These are phyloP conservation scores for Coniella lustricola DNA, from an alignment of 2,329 filamentous ascomycete genomes.

Conservation along the genomic window DNA sequence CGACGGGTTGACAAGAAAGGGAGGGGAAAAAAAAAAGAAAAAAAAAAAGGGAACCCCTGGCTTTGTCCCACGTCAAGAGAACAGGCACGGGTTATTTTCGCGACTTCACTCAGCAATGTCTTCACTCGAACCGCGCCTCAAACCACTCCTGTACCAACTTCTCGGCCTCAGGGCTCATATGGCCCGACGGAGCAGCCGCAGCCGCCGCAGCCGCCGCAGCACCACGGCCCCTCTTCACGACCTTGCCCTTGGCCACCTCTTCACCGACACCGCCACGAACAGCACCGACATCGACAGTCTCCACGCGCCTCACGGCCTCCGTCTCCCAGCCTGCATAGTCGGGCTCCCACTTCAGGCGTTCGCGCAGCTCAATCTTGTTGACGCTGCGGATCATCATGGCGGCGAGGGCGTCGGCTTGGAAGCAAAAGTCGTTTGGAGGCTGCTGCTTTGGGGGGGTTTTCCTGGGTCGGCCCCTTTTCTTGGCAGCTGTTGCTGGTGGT, in stretches of 20 bases:
- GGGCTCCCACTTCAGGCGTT: conserved; percentile 35
- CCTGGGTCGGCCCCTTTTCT: conserved; percentile 17
- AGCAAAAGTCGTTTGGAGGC: conserved; percentile 40
- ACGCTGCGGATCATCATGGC: conserved; percentile 43
- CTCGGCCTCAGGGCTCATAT: conserved; percentile 1
- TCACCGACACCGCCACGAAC: conserved; percentile 13
- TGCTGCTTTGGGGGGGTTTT: too few relatives aligned
- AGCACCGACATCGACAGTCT: conserved; percentile 29
- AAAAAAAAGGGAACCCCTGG: too few relatives aligned
- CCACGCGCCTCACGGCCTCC: conserved; percentile 33
- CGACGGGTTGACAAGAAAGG: too few relatives aligned
- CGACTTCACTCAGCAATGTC: too few relatives aligned
- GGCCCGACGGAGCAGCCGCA: too few relatives aligned
- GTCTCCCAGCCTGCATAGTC: conserved; percentile 27
- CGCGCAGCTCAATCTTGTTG: conserved; percentile 36
- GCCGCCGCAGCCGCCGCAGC: too few relatives aligned
- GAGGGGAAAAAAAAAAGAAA: too few relatives aligned
- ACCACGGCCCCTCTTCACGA: too few relatives aligned
- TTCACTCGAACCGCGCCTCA: conserved; percentile 4
- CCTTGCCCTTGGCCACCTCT: too few relatives aligned
- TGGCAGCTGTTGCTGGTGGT: conserved; percentile 17
- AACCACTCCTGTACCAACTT: conserved; percentile 12
- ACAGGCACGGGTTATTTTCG: too few relatives aligned
- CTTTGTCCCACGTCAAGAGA: background rate
- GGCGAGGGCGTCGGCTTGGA: conserved; percentile 41